phyloP scores from a whole-genome alignment of 2,329 filamentous ascomycete genomes.

The Fusarium proliferatum region DNA sequence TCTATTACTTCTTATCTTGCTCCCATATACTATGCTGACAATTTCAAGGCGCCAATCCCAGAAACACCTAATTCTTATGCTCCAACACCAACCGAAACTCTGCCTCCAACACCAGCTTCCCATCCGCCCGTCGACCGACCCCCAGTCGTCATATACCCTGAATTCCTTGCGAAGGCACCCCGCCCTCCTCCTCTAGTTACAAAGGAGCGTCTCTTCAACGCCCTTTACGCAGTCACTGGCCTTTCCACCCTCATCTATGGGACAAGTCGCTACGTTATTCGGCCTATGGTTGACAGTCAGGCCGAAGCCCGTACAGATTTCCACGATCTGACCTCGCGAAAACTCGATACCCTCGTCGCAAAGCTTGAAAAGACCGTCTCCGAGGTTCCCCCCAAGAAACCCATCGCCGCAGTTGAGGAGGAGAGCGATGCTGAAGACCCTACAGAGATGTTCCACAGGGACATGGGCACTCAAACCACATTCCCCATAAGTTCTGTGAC shows the following conservation, averaged over 20 bases:
- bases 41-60: constrained; percentile 6
- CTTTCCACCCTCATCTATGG: constrained; percentile 76
- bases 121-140: constrained; percentile 56
- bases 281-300: constrained; percentile 68
- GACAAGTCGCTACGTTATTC: constrained; percentile 74
- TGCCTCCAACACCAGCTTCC: constrained; percentile 36
- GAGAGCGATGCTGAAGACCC: constrained; percentile 69
- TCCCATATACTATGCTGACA: neutral
- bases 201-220: constrained; percentile 66
- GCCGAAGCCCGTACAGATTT: constrained; percentile 64
- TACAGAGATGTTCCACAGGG: constrained; percentile 83
- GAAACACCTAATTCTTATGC: constrained; percentile 19
- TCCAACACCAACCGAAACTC: constrained; percentile 41
- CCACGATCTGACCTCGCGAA: constrained; percentile 59
- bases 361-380: constrained; percentile 70
- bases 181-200: constrained; percentile 72
- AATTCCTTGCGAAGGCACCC: constrained; percentile 70
- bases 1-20: neutral
- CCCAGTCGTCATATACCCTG: constrained; percentile 76
- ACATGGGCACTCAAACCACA: constrained; percentile 82
- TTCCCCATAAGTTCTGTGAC: constrained; percentile 40
- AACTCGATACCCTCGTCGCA: constrained; percentile 59
- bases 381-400: constrained; percentile 61
- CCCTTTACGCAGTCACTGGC: constrained; percentile 67
- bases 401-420: constrained; percentile 44